Percentiles rank a stretch among this genome's conserved stretches.
Evolutionary conservation across 495 filamentous ascomycete species (phyloP).

Genomic region (Tetracladium setigerum): DNA sequence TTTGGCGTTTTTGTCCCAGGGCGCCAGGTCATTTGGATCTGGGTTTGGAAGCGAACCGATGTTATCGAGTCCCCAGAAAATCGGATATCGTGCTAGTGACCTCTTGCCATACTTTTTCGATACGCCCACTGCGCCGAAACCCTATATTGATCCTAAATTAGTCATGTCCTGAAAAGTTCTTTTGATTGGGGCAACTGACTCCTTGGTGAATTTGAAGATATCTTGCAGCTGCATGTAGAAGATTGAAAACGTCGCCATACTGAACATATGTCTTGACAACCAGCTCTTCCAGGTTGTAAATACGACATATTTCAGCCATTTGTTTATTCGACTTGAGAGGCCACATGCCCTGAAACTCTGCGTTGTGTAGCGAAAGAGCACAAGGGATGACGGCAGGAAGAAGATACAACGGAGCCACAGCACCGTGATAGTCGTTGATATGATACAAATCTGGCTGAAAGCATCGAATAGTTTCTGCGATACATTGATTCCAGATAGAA

Average conservation of each 20-base stretch:
- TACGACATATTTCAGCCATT: constrained; percentile 58
- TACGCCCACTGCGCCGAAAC: constrained; percentile 69
- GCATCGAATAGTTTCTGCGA: constrained; percentile 51
- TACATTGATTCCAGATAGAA: constrained; percentile 68
- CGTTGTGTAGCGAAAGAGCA: constrained; percentile 56
- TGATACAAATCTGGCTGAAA: constrained; percentile 68
- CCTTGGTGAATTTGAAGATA: constrained; percentile 67
- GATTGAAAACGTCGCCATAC: constrained; percentile 63
- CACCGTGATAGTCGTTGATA: constrained; percentile 77
- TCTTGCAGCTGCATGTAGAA: constrained; percentile 65
- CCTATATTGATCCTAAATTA: no score
- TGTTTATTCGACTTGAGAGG: constrained; percentile 64
- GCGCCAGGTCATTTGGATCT: constrained; percentile 65
- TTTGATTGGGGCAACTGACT: constrained; percentile 43
- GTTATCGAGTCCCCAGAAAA: constrained; percentile 68
- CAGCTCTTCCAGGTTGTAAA: constrained; percentile 54
- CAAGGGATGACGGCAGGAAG: constrained; percentile 42
- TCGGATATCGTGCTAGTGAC: constrained; percentile 67
- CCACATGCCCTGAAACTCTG: constrained; percentile 70
- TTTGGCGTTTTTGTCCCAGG: constrained; percentile 46
- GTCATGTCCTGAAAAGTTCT: no score
- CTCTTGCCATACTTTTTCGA: constrained; percentile 70
- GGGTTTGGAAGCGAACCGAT: constrained; percentile 68
- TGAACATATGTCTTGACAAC: constrained; percentile 55
- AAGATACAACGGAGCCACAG: constrained; percentile 62